Base-by-base conservation (phyloP, 805 yeast species). In the Candida ipomoeae region DNA sequence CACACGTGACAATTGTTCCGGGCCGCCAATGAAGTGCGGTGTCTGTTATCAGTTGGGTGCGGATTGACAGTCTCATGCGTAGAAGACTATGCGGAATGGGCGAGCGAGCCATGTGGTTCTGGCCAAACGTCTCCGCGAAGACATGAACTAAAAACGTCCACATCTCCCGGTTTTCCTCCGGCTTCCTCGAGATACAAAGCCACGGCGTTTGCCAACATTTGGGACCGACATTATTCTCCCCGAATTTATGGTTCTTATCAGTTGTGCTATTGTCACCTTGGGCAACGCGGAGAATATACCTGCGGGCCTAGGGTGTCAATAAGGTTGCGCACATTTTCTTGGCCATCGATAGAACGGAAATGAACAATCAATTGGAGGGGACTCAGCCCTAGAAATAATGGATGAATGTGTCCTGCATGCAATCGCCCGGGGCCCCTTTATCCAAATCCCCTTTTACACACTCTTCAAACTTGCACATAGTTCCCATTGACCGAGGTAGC, bases 271-370 rank as follows among this genome's bases (percentile, higher is more conserved):
- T 26, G 29, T 26, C 11, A 26, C 11, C 29, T 8, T 26, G 29
- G 29, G 29, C 11, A 26, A 26, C 29, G 11, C 11, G 8, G 31
- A n/a, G 26, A 38, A 38, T 6, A 26, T 20, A 13, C 31, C n/a
- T 21, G 23, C 15, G 15, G n/a, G 15, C 35, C 18, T 26, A 26
- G 29, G 11, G 11, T 26, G 29, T 26, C 29, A 26, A 26, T 26
- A 8, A 26, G 29, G 29, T 37, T 23, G 43, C 43, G 33, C 43
- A 17, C 34, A 40, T 40, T 40, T 39, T 40, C 43, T 40, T 40
- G 34, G 43, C 43, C 31, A 40, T 6, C 23, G n/a, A 13, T 29
- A 35, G 15, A 29, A 29, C 11, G 18, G 3, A 37, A 15, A 13
- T 40, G n/a, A 21, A 14, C 32, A n/a, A n/a, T 26, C 18, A 15